Percentiles rank a stretch among this genome's conserved stretches.
Evolutionary conservation across 371 early-diverging fungal genomes (phyloP).

Genomic region (Mortierella polycephala): DNA sequence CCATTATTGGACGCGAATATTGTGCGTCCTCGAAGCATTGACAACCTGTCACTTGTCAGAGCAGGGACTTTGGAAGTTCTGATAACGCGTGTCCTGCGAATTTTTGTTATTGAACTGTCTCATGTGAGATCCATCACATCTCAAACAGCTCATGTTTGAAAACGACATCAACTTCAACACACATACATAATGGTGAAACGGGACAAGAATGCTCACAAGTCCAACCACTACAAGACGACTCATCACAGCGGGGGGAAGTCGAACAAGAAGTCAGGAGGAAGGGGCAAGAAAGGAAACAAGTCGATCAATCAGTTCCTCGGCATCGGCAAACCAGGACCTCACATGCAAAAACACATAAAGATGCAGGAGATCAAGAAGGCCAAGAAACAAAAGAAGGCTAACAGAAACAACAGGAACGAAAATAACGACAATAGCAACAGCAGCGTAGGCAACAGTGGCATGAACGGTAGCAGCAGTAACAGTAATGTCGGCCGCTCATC

Average conservation of each 20-base stretch:
- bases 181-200: conserved; percentile 27
- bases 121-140: too few relatives aligned
- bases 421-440: conserved; percentile 1
- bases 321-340: conserved; percentile 47
- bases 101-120: too few relatives aligned
- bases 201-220: conserved; percentile 40
- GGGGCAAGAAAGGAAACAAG: conserved; percentile 31
- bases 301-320: conserved; percentile 42
- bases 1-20: too few relatives aligned
- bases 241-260: conserved; percentile 22
- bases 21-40: too few relatives aligned
- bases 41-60: too few relatives aligned
- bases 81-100: too few relatives aligned
- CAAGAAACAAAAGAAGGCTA: neutral
- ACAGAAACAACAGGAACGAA: neutral
- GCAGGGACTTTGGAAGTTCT: too few relatives aligned
- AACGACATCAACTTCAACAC: neutral
- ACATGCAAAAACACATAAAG: conserved; percentile 19
- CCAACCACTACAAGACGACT: conserved; percentile 40
- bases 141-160: too few relatives aligned
- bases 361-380: conserved; percentile 16
- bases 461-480: neutral
- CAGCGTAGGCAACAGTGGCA: neutral
- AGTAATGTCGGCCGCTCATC: neutral
- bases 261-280: conserved; percentile 40